Percentiles rank a stretch among this genome's conserved stretches.
These are phyloP conservation scores for Hymenoscyphus infarciens DNA, from an alignment of 2,329 filamentous ascomycete genomes.

Conservation along the genomic window DNA sequence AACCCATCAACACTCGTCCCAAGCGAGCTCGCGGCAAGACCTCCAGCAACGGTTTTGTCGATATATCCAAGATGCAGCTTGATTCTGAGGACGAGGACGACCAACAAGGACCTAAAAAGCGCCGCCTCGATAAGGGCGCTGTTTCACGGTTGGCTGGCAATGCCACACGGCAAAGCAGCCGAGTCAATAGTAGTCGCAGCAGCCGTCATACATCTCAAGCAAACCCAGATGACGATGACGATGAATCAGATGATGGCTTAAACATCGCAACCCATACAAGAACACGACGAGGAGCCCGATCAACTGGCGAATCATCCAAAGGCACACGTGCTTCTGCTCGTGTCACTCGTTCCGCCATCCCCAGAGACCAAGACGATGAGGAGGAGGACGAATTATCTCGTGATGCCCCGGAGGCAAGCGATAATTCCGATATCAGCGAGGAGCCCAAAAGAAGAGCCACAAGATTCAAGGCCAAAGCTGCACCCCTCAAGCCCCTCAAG, in stretches of 20 bases:
- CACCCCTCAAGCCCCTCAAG: conserved; percentile 9
- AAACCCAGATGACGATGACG: conserved; percentile 14
- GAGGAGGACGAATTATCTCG: conserved; percentile 28
- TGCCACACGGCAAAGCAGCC: conserved; percentile 22
- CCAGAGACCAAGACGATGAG: conserved; percentile 15
- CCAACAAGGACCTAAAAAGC: conserved; percentile 22
- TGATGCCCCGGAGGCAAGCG: conserved; percentile 24
- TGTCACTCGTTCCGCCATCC: conserved; percentile 23
- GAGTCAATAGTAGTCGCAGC: conserved; percentile 21
- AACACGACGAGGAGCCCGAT: conserved; percentile 11
- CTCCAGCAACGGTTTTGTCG: conserved; percentile 21
- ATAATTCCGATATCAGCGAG: conserved; percentile 45
- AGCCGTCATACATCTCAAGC: conserved; percentile 18
- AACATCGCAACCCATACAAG: not conserved
- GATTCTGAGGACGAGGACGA: conserved; percentile 26
- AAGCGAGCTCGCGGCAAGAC: conserved; percentile 27
- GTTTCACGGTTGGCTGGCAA: conserved; percentile 18
- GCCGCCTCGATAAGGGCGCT: conserved; percentile 24
- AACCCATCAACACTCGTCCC: conserved; percentile 12
- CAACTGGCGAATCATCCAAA: conserved; percentile 6
- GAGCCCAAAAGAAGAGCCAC: conserved; percentile 37
- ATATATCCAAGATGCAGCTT: conserved; percentile 18
- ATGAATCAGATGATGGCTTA: conserved; percentile 4
- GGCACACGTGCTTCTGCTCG: conserved; percentile 18
- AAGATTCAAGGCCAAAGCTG: conserved; percentile 9